Percentiles rank a stretch among this genome's conserved stretches.
Evolutionary conservation across 768 basidiomycete species (phyloP).

Genomic region (Lactifluus rugatus): DNA sequence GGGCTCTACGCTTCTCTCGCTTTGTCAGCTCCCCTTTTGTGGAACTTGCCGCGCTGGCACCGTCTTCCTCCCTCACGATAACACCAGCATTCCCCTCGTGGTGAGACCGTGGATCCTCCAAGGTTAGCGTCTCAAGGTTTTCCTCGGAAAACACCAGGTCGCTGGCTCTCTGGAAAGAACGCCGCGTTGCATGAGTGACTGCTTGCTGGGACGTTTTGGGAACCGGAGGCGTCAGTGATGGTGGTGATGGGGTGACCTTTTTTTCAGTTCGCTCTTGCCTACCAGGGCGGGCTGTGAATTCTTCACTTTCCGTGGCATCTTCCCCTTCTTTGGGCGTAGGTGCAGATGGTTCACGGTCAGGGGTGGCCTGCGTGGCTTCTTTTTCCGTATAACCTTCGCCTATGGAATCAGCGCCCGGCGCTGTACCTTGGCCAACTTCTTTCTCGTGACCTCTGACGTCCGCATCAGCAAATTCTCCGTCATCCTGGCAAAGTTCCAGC

Average conservation of each 20-base stretch:
- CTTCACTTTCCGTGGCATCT: conserved; percentile 1
- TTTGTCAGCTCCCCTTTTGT: conserved; percentile 44
- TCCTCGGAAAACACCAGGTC: background rate
- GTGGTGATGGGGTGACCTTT: background rate
- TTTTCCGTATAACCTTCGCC: background rate
- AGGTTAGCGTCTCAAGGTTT: background rate
- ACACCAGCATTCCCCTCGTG: background rate
- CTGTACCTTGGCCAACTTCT: background rate
- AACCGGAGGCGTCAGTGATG: background rate
- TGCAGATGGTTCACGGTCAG: background rate
- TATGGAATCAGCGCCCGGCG: background rate
- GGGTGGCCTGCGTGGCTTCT: background rate
- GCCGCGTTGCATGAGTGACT: background rate
- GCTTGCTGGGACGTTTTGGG: background rate
- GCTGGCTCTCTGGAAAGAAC: background rate
- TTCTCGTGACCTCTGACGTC: conserved; percentile 3
- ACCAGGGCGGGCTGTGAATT: background rate
- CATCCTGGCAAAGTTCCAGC: background rate
- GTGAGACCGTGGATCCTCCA: background rate
- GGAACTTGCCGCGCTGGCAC: conserved; percentile 2
- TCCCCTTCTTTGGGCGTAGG: background rate
- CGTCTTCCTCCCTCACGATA: conserved; percentile 12
- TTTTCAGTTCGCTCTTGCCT: conserved; percentile 6
- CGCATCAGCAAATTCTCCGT: conserved; percentile 9
- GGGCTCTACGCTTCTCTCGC: conserved; percentile 68